These are phyloP conservation scores for Penicillium freii DNA, from an alignment of 2,329 filamentous ascomycete genomes.

Conservation along the genomic window DNA sequence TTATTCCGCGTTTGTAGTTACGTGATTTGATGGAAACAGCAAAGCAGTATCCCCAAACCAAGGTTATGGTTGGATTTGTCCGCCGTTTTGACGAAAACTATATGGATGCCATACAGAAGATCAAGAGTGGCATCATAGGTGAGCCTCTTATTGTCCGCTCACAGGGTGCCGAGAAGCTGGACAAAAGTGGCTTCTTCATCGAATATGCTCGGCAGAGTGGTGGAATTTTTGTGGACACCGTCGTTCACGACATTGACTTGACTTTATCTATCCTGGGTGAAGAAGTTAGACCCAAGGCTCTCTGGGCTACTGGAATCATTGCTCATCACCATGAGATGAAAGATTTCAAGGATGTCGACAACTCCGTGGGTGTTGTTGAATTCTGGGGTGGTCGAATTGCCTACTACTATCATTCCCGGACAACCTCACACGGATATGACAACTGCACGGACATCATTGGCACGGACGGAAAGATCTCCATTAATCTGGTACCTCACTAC, in stretches of 20 bases:
- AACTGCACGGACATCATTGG: conserved; percentile 65
- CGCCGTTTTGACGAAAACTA: conserved; percentile 64
- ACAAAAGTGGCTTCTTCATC: conserved; percentile 63
- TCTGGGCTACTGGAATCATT: conserved; percentile 54
- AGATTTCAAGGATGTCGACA: conserved; percentile 57
- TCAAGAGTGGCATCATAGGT: conserved; percentile 55
- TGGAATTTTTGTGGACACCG: conserved; percentile 67
- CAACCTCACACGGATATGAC: conserved; percentile 65
- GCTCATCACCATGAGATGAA: conserved; percentile 56
- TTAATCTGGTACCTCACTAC: conserved; percentile 57
- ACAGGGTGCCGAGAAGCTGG: conserved; percentile 64
- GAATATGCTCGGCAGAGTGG: conserved; percentile 62
- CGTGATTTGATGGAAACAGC: not conserved
- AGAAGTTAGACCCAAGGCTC: conserved; percentile 52
- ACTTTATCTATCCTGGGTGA: conserved; percentile 60
- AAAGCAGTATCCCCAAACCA: conserved; percentile 42
- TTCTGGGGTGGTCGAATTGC: conserved; percentile 61
- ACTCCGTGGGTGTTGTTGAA: conserved; percentile 61
- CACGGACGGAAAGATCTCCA: conserved; percentile 59
- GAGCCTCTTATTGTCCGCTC: conserved; percentile 57
- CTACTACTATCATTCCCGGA: conserved; percentile 61
- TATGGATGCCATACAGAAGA: conserved; percentile 54
- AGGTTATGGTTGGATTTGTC: conserved; percentile 64
- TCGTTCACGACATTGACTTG: conserved; percentile 65
- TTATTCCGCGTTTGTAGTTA: not conserved